phyloP scores from a whole-genome alignment of 345 rosid genomes.

The Citrus inodora region DNA sequence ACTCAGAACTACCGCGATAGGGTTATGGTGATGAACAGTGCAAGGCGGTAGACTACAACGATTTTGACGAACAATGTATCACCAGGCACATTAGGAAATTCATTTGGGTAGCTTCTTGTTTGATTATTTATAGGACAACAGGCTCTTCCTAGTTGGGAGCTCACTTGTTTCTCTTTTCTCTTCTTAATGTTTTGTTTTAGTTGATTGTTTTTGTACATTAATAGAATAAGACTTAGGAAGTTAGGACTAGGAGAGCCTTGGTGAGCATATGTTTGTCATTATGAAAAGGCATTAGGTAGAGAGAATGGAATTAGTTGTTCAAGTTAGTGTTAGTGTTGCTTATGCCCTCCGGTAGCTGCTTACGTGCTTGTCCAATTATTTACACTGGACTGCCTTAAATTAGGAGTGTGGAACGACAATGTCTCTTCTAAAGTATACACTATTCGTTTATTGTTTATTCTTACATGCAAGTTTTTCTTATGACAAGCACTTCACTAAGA shows the following conservation, averaged over 20 bases:
- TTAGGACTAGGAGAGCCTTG: slow-evolving; percentile 19
- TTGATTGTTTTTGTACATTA: slow-evolving; percentile 45
- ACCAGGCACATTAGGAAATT: slow-evolving; percentile 13
- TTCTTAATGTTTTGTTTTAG: not conserved
- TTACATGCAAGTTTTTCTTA: not conserved
- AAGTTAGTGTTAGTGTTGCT: slow-evolving; percentile 13
- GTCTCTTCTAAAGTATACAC: slow-evolving; percentile 2
- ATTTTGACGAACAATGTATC: slow-evolving; percentile 8
- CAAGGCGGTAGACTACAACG: not conserved
- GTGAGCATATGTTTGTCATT: slow-evolving; percentile 24
- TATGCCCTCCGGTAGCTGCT: not conserved
- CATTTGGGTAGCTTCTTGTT: slow-evolving; percentile 30
- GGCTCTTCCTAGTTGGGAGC: slow-evolving; percentile 25
- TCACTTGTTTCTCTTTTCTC: slow-evolving; percentile 17
- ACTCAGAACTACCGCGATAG: slow-evolving; percentile 62
- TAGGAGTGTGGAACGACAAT: not conserved
- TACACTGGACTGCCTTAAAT: slow-evolving; percentile 6
- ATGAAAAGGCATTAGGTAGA: slow-evolving; percentile 12
- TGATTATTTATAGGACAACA: slow-evolving; percentile 25
- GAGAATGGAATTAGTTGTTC: slow-evolving; percentile 18
- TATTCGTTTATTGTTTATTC: slow-evolving; percentile 25
- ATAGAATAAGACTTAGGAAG: slow-evolving; percentile 33
- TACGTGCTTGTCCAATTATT: slow-evolving; percentile 6
- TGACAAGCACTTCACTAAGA: no score
- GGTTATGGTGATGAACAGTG: slow-evolving; percentile 51